Percentiles rank a stretch among this genome's conserved stretches.
phyloP scores from a whole-genome alignment of 371 early-diverging fungal genomes.

The Mucor plumbeus region DNA sequence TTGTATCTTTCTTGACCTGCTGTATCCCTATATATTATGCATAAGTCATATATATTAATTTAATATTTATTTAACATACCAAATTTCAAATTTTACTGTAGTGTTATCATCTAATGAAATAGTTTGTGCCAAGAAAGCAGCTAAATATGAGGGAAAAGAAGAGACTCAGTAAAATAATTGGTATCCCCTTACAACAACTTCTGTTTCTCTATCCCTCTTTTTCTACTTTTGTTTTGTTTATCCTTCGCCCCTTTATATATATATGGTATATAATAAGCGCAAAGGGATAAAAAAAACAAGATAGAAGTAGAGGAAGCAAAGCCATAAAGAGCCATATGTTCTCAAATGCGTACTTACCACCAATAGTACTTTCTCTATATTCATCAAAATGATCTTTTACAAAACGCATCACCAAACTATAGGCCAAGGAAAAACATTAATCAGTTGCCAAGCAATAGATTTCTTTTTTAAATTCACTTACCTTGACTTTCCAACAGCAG shows the following conservation, averaged over 20 bases:
- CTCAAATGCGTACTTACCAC: slow-evolving; percentile 62
- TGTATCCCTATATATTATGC: slow-evolving; percentile 75
- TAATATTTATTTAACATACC: slow-evolving; percentile 48
- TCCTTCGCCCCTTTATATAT: slow-evolving; percentile 6
- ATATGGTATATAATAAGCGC: neutral
- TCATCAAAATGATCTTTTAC: slow-evolving; percentile 98
- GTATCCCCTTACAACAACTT: neutral
- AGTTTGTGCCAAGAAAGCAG: slow-evolving; percentile 84
- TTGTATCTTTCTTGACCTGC: slow-evolving; percentile 96
- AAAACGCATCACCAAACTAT: slow-evolving; percentile 91
- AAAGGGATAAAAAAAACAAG: neutral
- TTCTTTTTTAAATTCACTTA: slow-evolving; percentile 25
- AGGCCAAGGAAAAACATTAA: neutral
- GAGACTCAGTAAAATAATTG: neutral
- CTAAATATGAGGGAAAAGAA: slow-evolving; percentile 33
- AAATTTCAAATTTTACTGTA: slow-evolving; percentile 87
- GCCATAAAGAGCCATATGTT: neutral
- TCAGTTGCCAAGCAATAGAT: neutral
- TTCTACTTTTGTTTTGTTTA: neutral
- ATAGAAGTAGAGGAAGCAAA: neutral
- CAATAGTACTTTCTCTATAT: slow-evolving; percentile 98
- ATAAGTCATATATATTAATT: slow-evolving; percentile 3
- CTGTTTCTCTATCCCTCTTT: neutral
- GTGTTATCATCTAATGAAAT: slow-evolving; percentile 72
- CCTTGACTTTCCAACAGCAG: slow-evolving; percentile 92